Evolutionary conservation across 2,329 filamentous ascomycete species (phyloP).

Genomic region (Thelonectria olida): DNA sequence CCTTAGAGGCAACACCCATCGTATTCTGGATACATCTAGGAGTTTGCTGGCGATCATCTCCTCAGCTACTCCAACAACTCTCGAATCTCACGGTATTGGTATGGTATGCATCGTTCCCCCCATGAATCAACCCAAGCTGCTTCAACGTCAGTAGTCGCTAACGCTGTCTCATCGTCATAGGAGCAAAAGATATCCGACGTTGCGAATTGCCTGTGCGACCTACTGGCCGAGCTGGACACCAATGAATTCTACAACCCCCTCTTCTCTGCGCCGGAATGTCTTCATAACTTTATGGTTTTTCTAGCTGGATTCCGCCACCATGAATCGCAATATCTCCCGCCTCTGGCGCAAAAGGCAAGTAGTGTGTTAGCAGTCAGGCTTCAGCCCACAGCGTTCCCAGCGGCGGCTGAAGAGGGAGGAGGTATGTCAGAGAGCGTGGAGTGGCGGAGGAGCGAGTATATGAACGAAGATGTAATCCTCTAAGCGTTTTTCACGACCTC

Average conservation of each 20-base stretch:
- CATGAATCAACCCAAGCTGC: too few relatives aligned
- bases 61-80: constrained; percentile 12
- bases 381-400: not conserved
- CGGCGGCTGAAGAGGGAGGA: too few relatives aligned
- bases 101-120: constrained; percentile 25
- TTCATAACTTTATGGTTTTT: constrained; percentile 32
- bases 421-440: too few relatives aligned
- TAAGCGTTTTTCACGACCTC: too few relatives aligned
- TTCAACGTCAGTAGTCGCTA: too few relatives aligned
- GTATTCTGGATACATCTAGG: constrained; percentile 23
- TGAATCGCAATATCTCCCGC: constrained; percentile 31
- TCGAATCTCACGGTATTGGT: constrained; percentile 34
- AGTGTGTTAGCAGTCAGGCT: constrained; percentile 10
- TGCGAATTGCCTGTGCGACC: constrained; percentile 33
- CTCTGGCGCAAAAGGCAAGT: constrained; percentile 12
- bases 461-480: too few relatives aligned
- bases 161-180: too few relatives aligned
- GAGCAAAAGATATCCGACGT: constrained; percentile 35
- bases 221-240: constrained; percentile 11
- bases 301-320: constrained; percentile 31
- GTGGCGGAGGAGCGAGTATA: too few relatives aligned
- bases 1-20: not conserved
- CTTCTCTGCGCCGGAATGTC: constrained; percentile 11
- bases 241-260: constrained; percentile 5
- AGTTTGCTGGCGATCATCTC: constrained; percentile 25